Conservation (phyloP, 2,329 filamentous ascomycete species). For the Penicillium sp. region DNA sequence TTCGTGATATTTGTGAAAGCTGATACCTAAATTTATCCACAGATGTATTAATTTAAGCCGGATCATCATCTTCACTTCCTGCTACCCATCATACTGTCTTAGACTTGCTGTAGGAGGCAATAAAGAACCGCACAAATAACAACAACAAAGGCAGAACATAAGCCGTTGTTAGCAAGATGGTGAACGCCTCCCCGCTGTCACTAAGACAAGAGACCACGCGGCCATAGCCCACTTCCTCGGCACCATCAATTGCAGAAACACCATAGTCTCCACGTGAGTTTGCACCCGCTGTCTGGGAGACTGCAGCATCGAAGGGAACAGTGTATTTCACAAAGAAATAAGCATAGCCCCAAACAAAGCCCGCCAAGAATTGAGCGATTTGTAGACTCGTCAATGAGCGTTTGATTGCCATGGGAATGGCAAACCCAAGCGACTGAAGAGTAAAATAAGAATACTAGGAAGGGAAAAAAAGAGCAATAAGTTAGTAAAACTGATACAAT, state of each 20-base stretch:
- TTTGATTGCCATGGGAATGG: slow-evolving; percentile 8
- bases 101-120: slow-evolving; percentile 63
- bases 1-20: too few species aligned
- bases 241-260: background rate
- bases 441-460: slow-evolving; percentile 17
- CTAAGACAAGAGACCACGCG: slow-evolving; percentile 8
- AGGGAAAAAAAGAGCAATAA: background rate
- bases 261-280: background rate
- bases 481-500: background rate
- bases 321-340: slow-evolving; percentile 14
- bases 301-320: background rate
- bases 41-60: too few species aligned
- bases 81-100: background rate
- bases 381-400: slow-evolving; percentile 14
- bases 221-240: background rate
- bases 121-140: slow-evolving; percentile 81
- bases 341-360: slow-evolving; percentile 3
- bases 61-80: too few species aligned
- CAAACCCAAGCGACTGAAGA: slow-evolving; percentile 12
- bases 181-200: slow-evolving; percentile 11
- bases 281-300: too few species aligned
- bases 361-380: slow-evolving; percentile 16
- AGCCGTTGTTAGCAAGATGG: slow-evolving; percentile 64
- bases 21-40: too few species aligned
- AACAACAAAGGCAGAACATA: slow-evolving; percentile 80